phyloP scores from a whole-genome alignment of 2,329 filamentous ascomycete species.

The Penicillium sp. region DNA sequence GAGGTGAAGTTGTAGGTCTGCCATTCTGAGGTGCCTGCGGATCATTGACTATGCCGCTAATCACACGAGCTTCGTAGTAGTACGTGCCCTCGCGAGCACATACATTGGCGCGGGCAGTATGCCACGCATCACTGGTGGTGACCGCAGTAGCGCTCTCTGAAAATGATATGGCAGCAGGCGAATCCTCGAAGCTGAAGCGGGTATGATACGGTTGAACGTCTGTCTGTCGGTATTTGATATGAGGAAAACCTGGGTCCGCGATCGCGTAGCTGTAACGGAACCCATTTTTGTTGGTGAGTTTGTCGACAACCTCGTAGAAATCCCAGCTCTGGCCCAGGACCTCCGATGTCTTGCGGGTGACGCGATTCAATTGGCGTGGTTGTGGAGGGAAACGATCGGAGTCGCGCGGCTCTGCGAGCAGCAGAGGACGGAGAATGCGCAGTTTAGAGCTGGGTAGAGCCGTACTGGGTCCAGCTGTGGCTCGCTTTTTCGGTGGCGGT shows the following conservation, averaged over 20 bases:
- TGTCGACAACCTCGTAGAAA: conserved; percentile 45
- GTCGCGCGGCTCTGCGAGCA: conserved; percentile 39
- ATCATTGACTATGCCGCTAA: conserved; percentile 57
- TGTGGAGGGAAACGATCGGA: conserved; percentile 40
- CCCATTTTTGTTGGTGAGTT: conserved; percentile 62
- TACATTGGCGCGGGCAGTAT: conserved; percentile 86
- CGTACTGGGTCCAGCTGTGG: conserved; percentile 28
- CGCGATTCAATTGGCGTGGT: conserved; percentile 40
- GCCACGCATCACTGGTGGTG: conserved; percentile 88
- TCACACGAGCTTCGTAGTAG: conserved; percentile 92
- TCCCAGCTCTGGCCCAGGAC: conserved; percentile 37
- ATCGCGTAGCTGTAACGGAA: conserved; percentile 91
- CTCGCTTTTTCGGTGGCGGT: conserved; percentile 37
- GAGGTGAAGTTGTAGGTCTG: conserved; percentile 25
- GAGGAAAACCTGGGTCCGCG: conserved; percentile 80
- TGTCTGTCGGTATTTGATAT: conserved; percentile 85
- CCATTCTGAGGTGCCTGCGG: conserved; percentile 22
- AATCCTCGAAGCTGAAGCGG: conserved; percentile 89
- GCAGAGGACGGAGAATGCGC: conserved; percentile 40
- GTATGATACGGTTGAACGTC: conserved; percentile 79
- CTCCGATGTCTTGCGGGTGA: conserved; percentile 36
- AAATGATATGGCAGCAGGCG: conserved; percentile 78
- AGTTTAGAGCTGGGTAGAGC: conserved; percentile 39
- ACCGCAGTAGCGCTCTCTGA: conserved; percentile 70
- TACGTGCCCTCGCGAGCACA: conserved; percentile 82